Conservation (phyloP, 805 yeast genomes). For the Candida coquimbonensis region DNA sequence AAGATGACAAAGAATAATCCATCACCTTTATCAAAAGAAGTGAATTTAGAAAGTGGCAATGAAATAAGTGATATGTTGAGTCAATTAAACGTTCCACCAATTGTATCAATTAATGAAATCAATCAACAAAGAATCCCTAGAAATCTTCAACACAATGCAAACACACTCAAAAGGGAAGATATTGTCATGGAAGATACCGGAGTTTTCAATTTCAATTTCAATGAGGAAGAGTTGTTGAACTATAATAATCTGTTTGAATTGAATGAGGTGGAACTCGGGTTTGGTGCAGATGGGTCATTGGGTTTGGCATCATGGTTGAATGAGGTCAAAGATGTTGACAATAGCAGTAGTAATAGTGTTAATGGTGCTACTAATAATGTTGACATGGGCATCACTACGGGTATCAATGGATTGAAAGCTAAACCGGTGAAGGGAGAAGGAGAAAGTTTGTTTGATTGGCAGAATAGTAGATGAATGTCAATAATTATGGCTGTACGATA, state of each 20-base stretch:
- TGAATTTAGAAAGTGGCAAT: constrained; percentile 3
- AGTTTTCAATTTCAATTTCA: neutral
- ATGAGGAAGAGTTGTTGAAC: constrained; percentile 9
- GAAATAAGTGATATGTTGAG: constrained; percentile 22
- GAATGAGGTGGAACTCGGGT: constrained; percentile 37
- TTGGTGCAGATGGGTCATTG: constrained; percentile 77
- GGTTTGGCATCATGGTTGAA: constrained; percentile 68
- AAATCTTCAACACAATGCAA: constrained; percentile 3
- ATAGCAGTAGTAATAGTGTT: no score
- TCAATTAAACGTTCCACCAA: constrained; percentile 23
- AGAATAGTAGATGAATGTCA: constrained; percentile 7
- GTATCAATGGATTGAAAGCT: neutral
- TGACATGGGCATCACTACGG: no score
- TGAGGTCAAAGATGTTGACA: constrained; percentile 2
- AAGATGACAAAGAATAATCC: constrained; percentile 4
- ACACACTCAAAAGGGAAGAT: constrained; percentile 2
- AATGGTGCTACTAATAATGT: no score
- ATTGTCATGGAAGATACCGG: neutral
- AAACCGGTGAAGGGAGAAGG: neutral
- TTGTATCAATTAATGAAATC: constrained; percentile 9
- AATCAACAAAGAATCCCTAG: constrained; percentile 7
- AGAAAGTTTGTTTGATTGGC: constrained; percentile 21
- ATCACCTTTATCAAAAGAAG: constrained; percentile 11
- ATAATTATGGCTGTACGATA: no score
- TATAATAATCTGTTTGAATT: constrained; percentile 4